Evolutionary conservation across 2,329 filamentous ascomycete species (phyloP).

Genomic region (Penicillium glabrum): DNA sequence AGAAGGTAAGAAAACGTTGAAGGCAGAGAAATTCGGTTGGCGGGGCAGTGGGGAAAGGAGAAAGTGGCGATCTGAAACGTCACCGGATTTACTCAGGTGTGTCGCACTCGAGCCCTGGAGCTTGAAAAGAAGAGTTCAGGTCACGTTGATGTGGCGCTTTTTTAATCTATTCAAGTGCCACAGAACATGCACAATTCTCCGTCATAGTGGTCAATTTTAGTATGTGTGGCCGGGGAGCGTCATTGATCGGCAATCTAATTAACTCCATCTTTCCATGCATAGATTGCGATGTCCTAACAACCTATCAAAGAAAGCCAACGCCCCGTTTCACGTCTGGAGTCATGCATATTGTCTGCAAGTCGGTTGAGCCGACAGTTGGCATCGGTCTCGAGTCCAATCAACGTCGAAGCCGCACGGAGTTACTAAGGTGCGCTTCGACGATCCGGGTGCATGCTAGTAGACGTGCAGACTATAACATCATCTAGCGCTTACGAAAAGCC

Average conservation of each 20-base stretch:
- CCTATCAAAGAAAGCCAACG: slow-evolving; percentile 12
- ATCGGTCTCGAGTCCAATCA: not conserved
- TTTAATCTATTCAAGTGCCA: slow-evolving; percentile 14
- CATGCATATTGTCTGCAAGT: not conserved
- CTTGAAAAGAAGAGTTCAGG: not conserved
- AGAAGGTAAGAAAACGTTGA: not conserved
- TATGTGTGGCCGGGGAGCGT: not conserved
- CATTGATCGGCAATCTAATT: slow-evolving; percentile 4
- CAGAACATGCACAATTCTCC: not conserved
- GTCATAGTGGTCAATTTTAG: slow-evolving; percentile 12
- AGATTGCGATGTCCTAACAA: slow-evolving; percentile 1
- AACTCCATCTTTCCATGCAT: slow-evolving; percentile 7
- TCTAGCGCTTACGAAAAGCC: not conserved
- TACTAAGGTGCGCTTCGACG: not conserved
- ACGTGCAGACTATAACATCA: slow-evolving; percentile 3
- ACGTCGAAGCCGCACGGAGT: not conserved
- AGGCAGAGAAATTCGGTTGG: slow-evolving; percentile 17
- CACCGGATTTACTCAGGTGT: slow-evolving; percentile 1
- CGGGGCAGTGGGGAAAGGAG: slow-evolving; percentile 18
- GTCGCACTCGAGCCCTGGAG: not conserved
- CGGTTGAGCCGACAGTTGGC: slow-evolving; percentile 4
- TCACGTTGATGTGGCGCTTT: slow-evolving; percentile 18
- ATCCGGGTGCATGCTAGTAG: not conserved
- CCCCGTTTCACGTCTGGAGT: slow-evolving; percentile 4
- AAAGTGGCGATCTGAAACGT: slow-evolving; percentile 23